Evolutionary conservation across 345 rosid genomes (phyloP).

Genomic region (Limnanthes douglasii): DNA sequence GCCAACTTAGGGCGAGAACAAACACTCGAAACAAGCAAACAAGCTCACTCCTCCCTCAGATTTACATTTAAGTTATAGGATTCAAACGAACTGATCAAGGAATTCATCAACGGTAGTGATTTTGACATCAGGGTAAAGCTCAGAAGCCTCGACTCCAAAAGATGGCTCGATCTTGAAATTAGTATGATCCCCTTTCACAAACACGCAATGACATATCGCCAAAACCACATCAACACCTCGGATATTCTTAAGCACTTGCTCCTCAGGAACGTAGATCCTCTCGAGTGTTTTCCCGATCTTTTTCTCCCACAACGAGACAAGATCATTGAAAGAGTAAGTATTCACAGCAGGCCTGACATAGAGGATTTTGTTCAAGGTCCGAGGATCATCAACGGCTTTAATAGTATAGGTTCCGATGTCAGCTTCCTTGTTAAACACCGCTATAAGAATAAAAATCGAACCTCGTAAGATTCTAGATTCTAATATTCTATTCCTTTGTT

Average conservation of each 20-base stretch:
- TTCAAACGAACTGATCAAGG: conserved; percentile 25
- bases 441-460: too few relatives aligned
- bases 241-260: conserved; percentile 28
- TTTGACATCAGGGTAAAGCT: conserved; percentile 33
- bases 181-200: conserved; percentile 43
- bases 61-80: background rate
- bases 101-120: conserved; percentile 29
- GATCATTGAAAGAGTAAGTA: conserved; percentile 37
- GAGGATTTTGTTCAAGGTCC: conserved; percentile 40
- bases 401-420: conserved; percentile 38
- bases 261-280: conserved; percentile 33
- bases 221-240: conserved; percentile 22
- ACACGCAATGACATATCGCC: conserved; percentile 21
- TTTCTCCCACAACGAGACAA: conserved; percentile 45
- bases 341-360: conserved; percentile 32
- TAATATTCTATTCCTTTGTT: too few relatives aligned
- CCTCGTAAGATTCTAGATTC: too few relatives aligned
- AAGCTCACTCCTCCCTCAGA: background rate
- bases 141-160: conserved; percentile 34
- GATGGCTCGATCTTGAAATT: conserved; percentile 28
- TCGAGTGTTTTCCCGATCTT: conserved; percentile 39
- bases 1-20: too few relatives aligned
- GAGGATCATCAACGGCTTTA: conserved; percentile 34
- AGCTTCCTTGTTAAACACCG: conserved; percentile 30
- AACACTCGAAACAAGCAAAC: conserved; percentile 6